Conservation (phyloP, 257 asterid species). For the Capsicum chinense region DNA sequence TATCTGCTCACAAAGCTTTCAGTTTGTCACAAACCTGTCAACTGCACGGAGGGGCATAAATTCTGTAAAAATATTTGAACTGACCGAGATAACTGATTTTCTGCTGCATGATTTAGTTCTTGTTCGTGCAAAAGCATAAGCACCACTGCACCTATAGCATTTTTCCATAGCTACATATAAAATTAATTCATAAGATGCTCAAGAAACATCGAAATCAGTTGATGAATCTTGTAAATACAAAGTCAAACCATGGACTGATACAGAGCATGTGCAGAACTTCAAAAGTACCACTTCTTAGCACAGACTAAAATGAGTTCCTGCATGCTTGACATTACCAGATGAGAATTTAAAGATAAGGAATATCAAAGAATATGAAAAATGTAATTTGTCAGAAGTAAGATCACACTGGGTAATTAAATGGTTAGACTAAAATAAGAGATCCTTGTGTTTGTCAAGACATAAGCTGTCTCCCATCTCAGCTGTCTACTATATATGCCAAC, state of each 20-base stretch:
- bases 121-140: neutral
- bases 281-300: neutral
- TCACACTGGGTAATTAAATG: neutral
- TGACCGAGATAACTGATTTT: neutral
- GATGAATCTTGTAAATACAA: neutral
- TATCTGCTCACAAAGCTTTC: neutral
- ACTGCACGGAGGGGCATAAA: neutral
- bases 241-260: neutral
- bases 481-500: neutral
- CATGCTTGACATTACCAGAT: neutral
- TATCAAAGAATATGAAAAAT: conserved; percentile 3
- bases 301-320: neutral
- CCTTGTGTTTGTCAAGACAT: neutral
- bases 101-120: neutral
- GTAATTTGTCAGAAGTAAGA: neutral
- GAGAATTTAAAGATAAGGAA: neutral
- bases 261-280: neutral
- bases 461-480: neutral
- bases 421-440: neutral
- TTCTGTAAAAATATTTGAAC: neutral
- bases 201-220: neutral
- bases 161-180: neutral
- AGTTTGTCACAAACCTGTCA: neutral
- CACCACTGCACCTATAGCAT: neutral
- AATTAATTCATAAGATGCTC: neutral